Percentiles rank a stretch among this genome's conserved stretches.
These are phyloP conservation scores for Salix dunnii DNA, from an alignment of 345 rosid genomes.

Conservation along the genomic window DNA sequence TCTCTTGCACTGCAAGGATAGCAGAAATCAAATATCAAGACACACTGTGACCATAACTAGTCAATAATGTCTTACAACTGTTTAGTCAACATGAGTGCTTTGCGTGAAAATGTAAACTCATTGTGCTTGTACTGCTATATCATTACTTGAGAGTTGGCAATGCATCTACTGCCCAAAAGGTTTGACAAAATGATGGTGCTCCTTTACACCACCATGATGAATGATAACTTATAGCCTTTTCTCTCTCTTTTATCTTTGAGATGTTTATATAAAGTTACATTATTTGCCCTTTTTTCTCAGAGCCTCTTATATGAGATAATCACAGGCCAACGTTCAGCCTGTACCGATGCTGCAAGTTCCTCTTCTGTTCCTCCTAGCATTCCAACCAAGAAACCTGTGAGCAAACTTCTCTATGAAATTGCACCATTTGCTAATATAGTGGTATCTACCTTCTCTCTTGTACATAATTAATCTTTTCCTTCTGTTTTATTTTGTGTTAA, in stretches of 20 bases:
- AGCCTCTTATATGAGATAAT: conserved; percentile 75
- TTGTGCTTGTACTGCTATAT: neutral
- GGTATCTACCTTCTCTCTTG: conserved; percentile 25
- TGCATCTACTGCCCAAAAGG: neutral
- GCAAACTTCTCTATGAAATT: conserved; percentile 62
- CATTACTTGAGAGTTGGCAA: neutral
- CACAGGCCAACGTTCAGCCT: conserved; percentile 61
- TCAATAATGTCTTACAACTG: neutral
- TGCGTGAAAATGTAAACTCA: neutral
- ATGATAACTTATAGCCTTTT: neutral
- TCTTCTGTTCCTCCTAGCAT: conserved; percentile 67
- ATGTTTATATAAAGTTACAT: neutral
- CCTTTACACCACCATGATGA: neutral
- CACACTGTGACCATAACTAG: neutral
- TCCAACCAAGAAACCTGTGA: conserved; percentile 54
- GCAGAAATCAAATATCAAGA: neutral
- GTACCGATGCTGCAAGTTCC: conserved; percentile 73
- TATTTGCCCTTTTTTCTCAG: conserved; percentile 31
- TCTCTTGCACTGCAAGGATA: neutral
- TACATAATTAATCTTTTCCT: neutral
- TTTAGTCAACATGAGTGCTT: neutral
- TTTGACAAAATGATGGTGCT: neutral
- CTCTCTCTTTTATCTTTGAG: neutral
- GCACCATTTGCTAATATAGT: conserved; percentile 39
- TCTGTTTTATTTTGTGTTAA: conserved; percentile 4